Conservation (phyloP, 1,139 yeast genomes). For the Pichia kudriavzevii region DNA sequence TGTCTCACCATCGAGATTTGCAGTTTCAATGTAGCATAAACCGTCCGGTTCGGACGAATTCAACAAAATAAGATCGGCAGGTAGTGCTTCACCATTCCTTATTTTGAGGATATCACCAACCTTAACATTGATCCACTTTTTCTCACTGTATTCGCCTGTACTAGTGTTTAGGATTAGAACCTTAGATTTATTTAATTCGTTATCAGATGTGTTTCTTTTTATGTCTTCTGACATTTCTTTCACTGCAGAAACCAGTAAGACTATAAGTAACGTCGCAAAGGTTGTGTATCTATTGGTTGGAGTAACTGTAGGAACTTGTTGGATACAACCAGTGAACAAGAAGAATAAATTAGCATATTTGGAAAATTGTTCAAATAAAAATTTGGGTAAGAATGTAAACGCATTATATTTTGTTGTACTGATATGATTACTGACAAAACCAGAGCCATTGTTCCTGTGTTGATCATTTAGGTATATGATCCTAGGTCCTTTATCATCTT, state of each 20-base stretch:
- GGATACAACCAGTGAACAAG: constrained; percentile 84
- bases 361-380: constrained; percentile 91
- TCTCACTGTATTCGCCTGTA: constrained; percentile 53
- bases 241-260: constrained; percentile 80
- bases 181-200: constrained; percentile 68
- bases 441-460: constrained; percentile 43
- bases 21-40: constrained; percentile 92
- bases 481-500: constrained; percentile 46
- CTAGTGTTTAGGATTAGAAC: constrained; percentile 60
- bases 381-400: constrained; percentile 91
- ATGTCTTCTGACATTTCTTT: constrained; percentile 89
- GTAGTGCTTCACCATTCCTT: constrained; percentile 82
- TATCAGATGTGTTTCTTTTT: constrained; percentile 83
- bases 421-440: constrained; percentile 76
- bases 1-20: constrained; percentile 96
- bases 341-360: constrained; percentile 95
- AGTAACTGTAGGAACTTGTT: constrained; percentile 93
- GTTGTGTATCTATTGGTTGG: constrained; percentile 97
- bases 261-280: constrained; percentile 80
- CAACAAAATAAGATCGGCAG: constrained; percentile 81
- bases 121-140: constrained; percentile 78
- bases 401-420: constrained; percentile 95
- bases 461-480: constrained; percentile 61
- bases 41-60: constrained; percentile 98
- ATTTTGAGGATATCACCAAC: constrained; percentile 92